Base-by-base conservation (phyloP, 2,329 filamentous ascomycete genomes). In the Paraphaeosphaeria minitans region DNA sequence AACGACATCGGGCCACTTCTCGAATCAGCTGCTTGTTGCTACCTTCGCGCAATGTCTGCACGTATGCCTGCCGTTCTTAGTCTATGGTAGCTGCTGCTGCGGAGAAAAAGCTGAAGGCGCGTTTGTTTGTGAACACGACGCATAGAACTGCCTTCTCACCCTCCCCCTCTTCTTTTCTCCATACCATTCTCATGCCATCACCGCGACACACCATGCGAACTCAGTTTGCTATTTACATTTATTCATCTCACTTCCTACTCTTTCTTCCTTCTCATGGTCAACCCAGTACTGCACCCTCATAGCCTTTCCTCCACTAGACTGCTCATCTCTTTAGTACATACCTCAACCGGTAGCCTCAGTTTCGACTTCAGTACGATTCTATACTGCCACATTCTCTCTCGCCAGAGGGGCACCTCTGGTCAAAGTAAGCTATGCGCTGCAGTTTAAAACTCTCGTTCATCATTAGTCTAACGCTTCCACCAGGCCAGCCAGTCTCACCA, bases 391-490 rank as follows among this genome's bases (percentile, higher is more conserved):
- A 45, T 14, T n/a, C 50, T 29, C 39, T 42, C 50, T 39, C 27
- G 22, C 50, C 43, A 53, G 37, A 43, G 37, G 51, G 43, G 22
- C 12, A 31, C 24, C 51, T 8, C 51, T 43, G 35, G 51, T 33
- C 29, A n/a, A 46, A 42, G 39, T 54, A 21, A 54, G 51, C 21
- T 13, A 27, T 27, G 24, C 24, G 6, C 51, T 43, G 27, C 39
- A 39, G n/a, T n/a, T 31, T 9, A 29, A 54, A 54, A 27, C 51
- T 42, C 51, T 10, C 24, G 37, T 47, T 57, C 55, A 57, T 57
- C 55, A 57, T 41, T 24, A 52, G 55, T 57, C 55, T 52, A 57
- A 53, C 16, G 42, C 19, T 37, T 53, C 33, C 39, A n/a, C 24
- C 7, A 42, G 39, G 24, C 27, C 16, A 54, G 41, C 29, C n/a